A percentile compares a stretch with the other conserved stretches of the same genome.
Conservation (phyloP, 768 basidiomycete genomes). For the Pleurotus pulmonarius region DNA sequence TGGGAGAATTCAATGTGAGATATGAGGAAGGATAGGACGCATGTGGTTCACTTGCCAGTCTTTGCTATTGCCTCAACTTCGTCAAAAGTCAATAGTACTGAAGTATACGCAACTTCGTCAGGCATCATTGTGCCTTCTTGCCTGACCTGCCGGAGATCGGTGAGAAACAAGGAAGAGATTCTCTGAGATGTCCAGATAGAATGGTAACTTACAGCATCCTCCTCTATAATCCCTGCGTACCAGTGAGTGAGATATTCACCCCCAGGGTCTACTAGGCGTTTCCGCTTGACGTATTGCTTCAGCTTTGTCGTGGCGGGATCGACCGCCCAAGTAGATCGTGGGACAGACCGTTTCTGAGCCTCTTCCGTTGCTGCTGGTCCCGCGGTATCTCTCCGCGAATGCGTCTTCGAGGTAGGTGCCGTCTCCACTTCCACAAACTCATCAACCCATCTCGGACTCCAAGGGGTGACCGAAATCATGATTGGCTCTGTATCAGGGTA, state of each 20-base stretch:
- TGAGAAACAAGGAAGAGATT: no score
- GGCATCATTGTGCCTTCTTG: constrained; percentile 53
- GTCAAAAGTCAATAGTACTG: constrained; percentile 37
- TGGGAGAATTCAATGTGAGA: no score
- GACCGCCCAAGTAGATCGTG: not conserved
- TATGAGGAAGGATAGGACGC: no score
- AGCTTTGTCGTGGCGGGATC: constrained; percentile 6
- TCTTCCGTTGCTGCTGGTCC: no score
- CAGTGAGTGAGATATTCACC: constrained; percentile 55
- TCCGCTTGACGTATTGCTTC: no score
- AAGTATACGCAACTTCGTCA: constrained; percentile 47
- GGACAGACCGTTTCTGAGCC: no score
- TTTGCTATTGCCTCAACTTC: constrained; percentile 22
- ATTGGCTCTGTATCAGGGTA: constrained; percentile 39
- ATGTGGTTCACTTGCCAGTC: no score
- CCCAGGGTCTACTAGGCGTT: constrained; percentile 16
- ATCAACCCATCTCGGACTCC: constrained; percentile 14
- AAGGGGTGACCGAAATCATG: constrained; percentile 30
- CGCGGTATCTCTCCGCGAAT: no score
- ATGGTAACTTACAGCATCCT: constrained; percentile 36
- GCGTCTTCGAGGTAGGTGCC: no score
- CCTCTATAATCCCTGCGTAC: constrained; percentile 49
- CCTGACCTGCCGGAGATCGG: constrained; percentile 10
- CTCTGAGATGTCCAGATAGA: no score
- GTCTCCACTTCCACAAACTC: no score